Percentiles rank a stretch among this genome's conserved stretches.
Conservation (phyloP, 2,329 filamentous ascomycete species). For the Exophiala lecanii-corni region DNA sequence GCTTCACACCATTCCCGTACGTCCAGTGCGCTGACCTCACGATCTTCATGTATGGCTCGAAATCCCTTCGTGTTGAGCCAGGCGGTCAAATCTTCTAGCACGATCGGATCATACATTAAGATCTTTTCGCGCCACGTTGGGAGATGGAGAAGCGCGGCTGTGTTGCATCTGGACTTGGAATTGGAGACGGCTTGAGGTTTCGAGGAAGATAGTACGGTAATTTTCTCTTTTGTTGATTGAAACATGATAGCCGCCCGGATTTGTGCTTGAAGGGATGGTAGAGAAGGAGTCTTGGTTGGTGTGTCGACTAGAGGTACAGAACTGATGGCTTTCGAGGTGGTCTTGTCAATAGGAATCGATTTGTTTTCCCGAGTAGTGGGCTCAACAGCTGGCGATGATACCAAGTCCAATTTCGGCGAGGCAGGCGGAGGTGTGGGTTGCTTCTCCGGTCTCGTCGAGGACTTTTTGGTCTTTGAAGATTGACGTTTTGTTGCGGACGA, state of each 20-base stretch:
- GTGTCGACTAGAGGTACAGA: conserved; percentile 5
- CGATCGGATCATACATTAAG: conserved; percentile 83
- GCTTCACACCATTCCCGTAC: conserved; percentile 89
- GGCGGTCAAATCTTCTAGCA: conserved; percentile 74
- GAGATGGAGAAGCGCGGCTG: background rate
- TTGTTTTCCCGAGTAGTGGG: background rate
- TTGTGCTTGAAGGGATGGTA: conserved; percentile 12
- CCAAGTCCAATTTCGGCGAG: conserved; percentile 1
- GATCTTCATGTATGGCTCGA: conserved; percentile 58
- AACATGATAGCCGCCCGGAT: conserved; percentile 17
- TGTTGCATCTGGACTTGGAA: conserved; percentile 3
- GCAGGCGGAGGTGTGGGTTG: conserved; percentile 12
- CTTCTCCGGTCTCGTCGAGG: conserved; percentile 1
- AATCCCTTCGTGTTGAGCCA: conserved; percentile 77
- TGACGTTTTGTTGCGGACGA: background rate
- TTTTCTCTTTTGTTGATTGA: too few relatives aligned
- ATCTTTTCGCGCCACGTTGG: conserved; percentile 88
- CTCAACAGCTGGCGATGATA: background rate
- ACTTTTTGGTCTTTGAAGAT: conserved; percentile 1
- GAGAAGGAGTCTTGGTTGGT: conserved; percentile 8
- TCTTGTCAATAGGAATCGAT: background rate
- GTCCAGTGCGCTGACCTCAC: conserved; percentile 58
- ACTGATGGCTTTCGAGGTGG: background rate
- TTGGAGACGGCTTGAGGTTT: background rate
- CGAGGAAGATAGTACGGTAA: background rate